phyloP scores from a whole-genome alignment of 495 filamentous ascomycete genomes.

The Neurospora hispaniola region DNA sequence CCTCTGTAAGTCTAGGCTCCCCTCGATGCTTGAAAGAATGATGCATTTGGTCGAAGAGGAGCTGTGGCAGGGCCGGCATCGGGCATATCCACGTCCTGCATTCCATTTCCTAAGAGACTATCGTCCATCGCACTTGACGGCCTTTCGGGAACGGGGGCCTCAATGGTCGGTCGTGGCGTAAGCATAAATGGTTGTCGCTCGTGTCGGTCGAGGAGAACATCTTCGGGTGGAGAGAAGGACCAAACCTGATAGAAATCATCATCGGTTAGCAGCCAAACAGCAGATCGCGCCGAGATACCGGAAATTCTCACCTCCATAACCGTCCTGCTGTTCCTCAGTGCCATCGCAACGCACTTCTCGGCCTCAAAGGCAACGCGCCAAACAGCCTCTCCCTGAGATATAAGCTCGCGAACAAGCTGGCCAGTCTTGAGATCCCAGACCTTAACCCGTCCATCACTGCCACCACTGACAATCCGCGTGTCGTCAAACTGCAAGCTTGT shows the following conservation, averaged over 20 bases:
- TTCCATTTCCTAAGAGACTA: slow-evolving; percentile 13
- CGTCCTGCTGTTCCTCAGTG: slow-evolving; percentile 66
- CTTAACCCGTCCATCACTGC: slow-evolving; percentile 91
- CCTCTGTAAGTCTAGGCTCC: background rate
- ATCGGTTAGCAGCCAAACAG: background rate
- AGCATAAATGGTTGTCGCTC: slow-evolving; percentile 23
- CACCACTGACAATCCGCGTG: slow-evolving; percentile 84
- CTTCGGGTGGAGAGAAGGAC: slow-evolving; percentile 81
- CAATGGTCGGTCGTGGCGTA: slow-evolving; percentile 24
- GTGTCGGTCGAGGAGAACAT: slow-evolving; percentile 39
- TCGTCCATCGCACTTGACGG: slow-evolving; percentile 32
- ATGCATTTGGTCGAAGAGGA: slow-evolving; percentile 26
- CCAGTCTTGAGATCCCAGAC: slow-evolving; percentile 94
- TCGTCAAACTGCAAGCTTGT: slow-evolving; percentile 96
- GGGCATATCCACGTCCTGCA: slow-evolving; percentile 36
- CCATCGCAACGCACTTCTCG: slow-evolving; percentile 95
- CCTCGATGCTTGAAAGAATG: slow-evolving; percentile 29
- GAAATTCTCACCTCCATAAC: slow-evolving; percentile 80
- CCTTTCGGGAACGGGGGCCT: slow-evolving; percentile 25
- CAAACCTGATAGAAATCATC: slow-evolving; percentile 50
- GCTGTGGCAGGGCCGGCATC: slow-evolving; percentile 37
- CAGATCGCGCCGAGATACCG: slow-evolving; percentile 5
- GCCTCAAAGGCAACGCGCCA: slow-evolving; percentile 98
- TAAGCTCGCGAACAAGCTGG: slow-evolving; percentile 80
- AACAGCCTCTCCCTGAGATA: slow-evolving; percentile 81